These are phyloP conservation scores for Pharnaceum exiguum DNA, from an alignment of 148 eudicot species.

Conservation along the genomic window DNA sequence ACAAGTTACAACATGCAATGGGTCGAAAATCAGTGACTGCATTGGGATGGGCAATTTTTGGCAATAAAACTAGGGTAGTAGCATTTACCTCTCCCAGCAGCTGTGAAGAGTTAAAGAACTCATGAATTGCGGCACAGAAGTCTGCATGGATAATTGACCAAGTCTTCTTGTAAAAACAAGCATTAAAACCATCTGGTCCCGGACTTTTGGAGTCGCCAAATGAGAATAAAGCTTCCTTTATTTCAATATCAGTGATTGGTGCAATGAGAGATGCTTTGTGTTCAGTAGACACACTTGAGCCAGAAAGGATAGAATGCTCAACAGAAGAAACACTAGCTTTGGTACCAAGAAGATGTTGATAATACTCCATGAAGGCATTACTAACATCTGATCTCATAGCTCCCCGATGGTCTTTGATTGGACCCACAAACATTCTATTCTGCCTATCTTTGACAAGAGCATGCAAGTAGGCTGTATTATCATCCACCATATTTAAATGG, in stretches of 20 bases:
- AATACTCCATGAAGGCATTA: too few relatives aligned
- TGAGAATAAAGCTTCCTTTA: background rate
- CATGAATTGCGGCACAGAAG: background rate
- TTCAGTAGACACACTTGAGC: too few relatives aligned
- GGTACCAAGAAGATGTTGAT: too few relatives aligned
- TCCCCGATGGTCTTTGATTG: too few relatives aligned
- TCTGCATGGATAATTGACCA: background rate
- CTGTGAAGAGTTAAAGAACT: background rate
- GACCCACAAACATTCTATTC: too few relatives aligned
- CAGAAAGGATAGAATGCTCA: too few relatives aligned
- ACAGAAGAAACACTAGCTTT: too few relatives aligned
- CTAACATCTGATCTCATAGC: too few relatives aligned
- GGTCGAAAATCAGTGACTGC: background rate
- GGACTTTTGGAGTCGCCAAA: background rate
- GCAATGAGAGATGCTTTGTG: too few relatives aligned
- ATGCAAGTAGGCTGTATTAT: too few relatives aligned
- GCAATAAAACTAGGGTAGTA: background rate
- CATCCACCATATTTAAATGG: too few relatives aligned
- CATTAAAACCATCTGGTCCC: background rate
- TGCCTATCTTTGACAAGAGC: too few relatives aligned
- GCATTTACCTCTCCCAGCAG: background rate
- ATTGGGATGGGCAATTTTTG: background rate
- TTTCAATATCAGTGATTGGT: background rate
- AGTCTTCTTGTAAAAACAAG: background rate
- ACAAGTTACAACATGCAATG: background rate